Conservation (phyloP, 352 stramenopile species). For the Thraustochytrium striatum region DNA sequence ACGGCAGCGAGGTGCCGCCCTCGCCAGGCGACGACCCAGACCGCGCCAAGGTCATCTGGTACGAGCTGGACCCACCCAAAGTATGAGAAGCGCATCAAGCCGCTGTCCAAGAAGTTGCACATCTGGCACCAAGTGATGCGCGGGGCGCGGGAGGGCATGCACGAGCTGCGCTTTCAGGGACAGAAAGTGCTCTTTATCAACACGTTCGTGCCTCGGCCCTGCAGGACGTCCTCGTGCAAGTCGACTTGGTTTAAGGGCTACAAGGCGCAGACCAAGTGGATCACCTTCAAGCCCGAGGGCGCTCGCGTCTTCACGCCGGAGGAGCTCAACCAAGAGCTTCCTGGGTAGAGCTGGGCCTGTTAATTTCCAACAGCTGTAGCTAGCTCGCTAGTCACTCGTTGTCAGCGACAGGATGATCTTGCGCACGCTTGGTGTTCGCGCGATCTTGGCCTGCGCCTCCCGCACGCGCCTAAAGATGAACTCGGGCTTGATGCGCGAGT, state of each 20-base stretch:
- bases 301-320: neutral
- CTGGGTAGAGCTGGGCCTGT: too few relatives aligned
- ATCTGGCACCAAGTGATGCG: conserved; percentile 45
- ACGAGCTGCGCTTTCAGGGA: conserved; percentile 6
- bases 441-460: neutral
- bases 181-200: conserved; percentile 39
- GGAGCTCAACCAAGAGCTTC: conserved; percentile 5
- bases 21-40: neutral
- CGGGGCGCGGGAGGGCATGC: conserved; percentile 19
- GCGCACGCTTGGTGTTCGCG: neutral
- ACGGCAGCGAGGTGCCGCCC: neutral
- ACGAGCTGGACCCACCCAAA: conserved; percentile 31
- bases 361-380: too few relatives aligned
- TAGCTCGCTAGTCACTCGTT: too few relatives aligned
- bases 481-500: neutral
- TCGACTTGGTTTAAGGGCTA: neutral
- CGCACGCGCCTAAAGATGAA: conserved; percentile 25
- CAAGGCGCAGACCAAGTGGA: neutral
- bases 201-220: neutral
- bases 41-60: conserved; percentile 29
- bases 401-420: too few relatives aligned
- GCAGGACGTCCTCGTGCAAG: neutral
- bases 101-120: neutral
- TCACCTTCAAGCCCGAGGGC: neutral
- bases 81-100: neutral